A percentile compares a stretch with the other conserved stretches of the same genome.
phyloP scores from a whole-genome alignment of 192 early-diverging fungal species.

The Polychytrium aggregatum region DNA sequence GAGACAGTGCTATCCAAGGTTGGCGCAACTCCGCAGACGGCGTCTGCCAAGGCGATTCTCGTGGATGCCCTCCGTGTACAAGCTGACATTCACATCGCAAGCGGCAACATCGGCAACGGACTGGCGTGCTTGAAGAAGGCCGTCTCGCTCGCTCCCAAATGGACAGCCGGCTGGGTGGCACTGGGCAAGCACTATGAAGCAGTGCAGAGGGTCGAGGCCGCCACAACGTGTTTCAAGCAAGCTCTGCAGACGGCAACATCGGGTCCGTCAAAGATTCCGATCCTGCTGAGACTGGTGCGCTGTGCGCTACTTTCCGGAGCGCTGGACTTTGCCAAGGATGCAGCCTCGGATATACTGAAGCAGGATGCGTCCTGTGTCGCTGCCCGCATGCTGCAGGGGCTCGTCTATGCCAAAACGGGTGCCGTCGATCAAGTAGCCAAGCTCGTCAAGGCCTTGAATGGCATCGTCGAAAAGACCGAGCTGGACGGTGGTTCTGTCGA shows the following conservation, averaged over 20 bases:
- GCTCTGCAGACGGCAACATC: neutral
- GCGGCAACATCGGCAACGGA: neutral
- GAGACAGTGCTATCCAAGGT: too few relatives aligned
- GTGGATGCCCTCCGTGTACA: too few relatives aligned
- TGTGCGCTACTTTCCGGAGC: neutral
- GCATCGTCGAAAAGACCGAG: too few relatives aligned
- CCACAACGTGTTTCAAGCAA: neutral
- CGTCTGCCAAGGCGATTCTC: too few relatives aligned
- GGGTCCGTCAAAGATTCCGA: neutral
- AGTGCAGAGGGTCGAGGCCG: neutral
- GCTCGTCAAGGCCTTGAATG: too few relatives aligned
- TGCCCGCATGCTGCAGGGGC: too few relatives aligned
- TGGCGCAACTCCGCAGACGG: too few relatives aligned
- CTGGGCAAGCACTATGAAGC: slow-evolving; percentile 7
- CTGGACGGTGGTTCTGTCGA: too few relatives aligned
- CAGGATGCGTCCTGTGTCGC: neutral
- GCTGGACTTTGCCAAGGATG: neutral
- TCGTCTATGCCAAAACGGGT: too few relatives aligned
- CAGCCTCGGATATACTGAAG: slow-evolving; percentile 6
- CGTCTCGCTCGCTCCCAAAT: neutral
- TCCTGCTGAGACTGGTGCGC: neutral
- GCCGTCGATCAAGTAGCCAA: too few relatives aligned
- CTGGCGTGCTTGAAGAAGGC: neutral
- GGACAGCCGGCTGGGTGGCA: slow-evolving; percentile 1
- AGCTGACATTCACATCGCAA: too few relatives aligned